Base-by-base conservation (phyloP, 2,329 filamentous ascomycete species). In the Orbilia blumenaviensis region DNA sequence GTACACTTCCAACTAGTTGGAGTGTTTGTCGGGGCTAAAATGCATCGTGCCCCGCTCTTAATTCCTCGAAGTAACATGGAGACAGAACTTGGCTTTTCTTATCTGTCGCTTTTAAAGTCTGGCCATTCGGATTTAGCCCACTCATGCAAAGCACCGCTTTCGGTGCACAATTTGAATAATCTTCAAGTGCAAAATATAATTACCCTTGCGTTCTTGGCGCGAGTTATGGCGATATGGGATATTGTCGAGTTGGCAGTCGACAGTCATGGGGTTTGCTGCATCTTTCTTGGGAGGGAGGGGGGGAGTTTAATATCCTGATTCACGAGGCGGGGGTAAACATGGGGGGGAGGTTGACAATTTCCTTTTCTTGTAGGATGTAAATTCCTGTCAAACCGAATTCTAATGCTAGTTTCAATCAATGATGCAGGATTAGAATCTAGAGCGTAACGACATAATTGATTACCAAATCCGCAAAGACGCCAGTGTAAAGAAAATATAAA, bases 11-110 rank as follows among this genome's bases (percentile, higher is more conserved):
- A 56, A 56, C 52, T 56, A 56, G 32, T 38, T 56, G 32, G 52
- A 56, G 29, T 56, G 52, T 56, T 56, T 56, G 52, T 38, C 52
- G 52, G 52, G 48, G 29, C 52, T 56, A 56, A 56, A 56, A 56
- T 56, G 52, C 52, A 56, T 56, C 52, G 48, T 56, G 52, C 52
- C 52, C 52, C 52, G 52, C 52, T 56, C 52, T 38, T 10, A 36
- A 36, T 21, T 23, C 16, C 32, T 56, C 2, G 18, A 56, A 27
- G 52, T 38, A 56, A 38, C 52, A 56, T 36, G 52, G 18, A 23
- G 52, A 38, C 48, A n/a, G 52, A 32, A 14, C 52, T 56, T 56
- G 52, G 52, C 52, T 54, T 23, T 12, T 56, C 52, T 56, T 56
- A 56, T 56, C 52, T 56, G 32, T 38, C 52, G 52, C 29, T 27